phyloP scores from a whole-genome alignment of 768 basidiomycete species.

The Calocybe indica region DNA sequence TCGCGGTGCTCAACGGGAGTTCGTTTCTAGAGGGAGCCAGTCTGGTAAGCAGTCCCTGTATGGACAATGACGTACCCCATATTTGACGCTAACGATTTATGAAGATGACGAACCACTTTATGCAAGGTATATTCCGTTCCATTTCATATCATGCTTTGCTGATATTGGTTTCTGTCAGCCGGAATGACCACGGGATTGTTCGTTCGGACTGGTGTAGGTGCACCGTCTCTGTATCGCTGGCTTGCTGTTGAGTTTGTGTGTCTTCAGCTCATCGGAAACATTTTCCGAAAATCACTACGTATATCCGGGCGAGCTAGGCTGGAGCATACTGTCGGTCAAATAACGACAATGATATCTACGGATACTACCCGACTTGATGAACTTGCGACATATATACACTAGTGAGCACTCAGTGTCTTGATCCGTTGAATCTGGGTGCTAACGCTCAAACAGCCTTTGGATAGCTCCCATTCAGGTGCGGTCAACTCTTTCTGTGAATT shows the following conservation, averaged over 20 bases:
- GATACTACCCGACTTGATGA: constrained; percentile 54
- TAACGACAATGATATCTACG: constrained; percentile 65
- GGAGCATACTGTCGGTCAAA: constrained; percentile 57
- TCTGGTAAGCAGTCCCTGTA: constrained; percentile 20
- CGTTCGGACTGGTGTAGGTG: constrained; percentile 40
- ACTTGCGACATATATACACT: constrained; percentile 36
- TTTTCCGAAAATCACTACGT: constrained; percentile 64
- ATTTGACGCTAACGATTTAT: not conserved
- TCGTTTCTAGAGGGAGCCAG: constrained; percentile 32
- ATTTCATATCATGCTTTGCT: not conserved
- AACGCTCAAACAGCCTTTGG: constrained; percentile 36
- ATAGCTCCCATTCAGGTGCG: constrained; percentile 53
- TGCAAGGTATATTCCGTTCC: not conserved
- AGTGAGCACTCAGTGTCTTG: constrained; percentile 20
- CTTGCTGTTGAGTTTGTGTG: not conserved
- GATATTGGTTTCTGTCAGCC: constrained; percentile 14
- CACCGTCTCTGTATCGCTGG: not conserved
- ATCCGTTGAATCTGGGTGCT: not conserved
- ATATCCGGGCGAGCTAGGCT: constrained; percentile 54
- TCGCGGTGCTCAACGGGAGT: not conserved
- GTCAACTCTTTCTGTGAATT: not conserved
- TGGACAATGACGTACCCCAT: not conserved
- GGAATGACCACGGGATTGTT: constrained; percentile 43
- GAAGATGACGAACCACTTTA: constrained; percentile 37
- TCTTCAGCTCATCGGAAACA: constrained; percentile 33